A percentile compares a stretch with the other conserved stretches of the same genome.
Conservation (phyloP, 495 filamentous ascomycete genomes). For the Diplogelasinospora grovesii region DNA sequence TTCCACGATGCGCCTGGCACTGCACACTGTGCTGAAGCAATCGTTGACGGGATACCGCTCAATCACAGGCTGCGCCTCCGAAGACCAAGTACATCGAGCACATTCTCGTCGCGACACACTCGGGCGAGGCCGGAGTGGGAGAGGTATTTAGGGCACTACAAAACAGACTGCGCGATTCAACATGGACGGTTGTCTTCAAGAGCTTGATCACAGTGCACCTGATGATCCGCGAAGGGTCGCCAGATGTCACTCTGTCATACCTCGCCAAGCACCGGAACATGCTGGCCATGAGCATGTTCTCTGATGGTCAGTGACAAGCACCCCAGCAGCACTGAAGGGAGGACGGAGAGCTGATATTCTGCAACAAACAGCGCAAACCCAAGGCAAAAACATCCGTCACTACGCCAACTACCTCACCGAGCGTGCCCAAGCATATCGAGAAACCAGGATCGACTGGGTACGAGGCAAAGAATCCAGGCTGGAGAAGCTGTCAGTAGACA, state of each 20-base stretch:
- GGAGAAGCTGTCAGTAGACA: slow-evolving; percentile 83
- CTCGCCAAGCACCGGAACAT: slow-evolving; percentile 76
- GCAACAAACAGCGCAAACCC: slow-evolving; percentile 72
- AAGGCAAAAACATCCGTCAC: slow-evolving; percentile 88
- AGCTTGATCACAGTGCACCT: slow-evolving; percentile 89
- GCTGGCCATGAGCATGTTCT: slow-evolving; percentile 83
- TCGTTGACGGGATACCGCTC: neutral
- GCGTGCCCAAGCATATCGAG: slow-evolving; percentile 72
- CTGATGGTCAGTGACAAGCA: slow-evolving; percentile 63
- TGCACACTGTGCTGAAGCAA: neutral
- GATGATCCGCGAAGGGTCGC: slow-evolving; percentile 94
- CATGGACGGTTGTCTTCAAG: slow-evolving; percentile 97
- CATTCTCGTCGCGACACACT: slow-evolving; percentile 90
- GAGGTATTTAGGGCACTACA: slow-evolving; percentile 93
- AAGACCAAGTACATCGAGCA: slow-evolving; percentile 99
- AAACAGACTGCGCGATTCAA: slow-evolving; percentile 81
- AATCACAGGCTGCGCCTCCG: slow-evolving; percentile 72
- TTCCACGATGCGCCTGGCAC: neutral
- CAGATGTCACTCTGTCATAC: slow-evolving; percentile 79
- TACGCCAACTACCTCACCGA: slow-evolving; percentile 84
- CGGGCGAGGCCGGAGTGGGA: slow-evolving; percentile 89
- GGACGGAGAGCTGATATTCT: slow-evolving; percentile 7
- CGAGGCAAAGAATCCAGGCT: slow-evolving; percentile 73
- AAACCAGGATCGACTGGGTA: slow-evolving; percentile 86
- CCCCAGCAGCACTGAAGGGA: neutral